Evolutionary conservation across 2,329 filamentous ascomycete genomes (phyloP).

Genomic region (Bipolaris zeicola): DNA sequence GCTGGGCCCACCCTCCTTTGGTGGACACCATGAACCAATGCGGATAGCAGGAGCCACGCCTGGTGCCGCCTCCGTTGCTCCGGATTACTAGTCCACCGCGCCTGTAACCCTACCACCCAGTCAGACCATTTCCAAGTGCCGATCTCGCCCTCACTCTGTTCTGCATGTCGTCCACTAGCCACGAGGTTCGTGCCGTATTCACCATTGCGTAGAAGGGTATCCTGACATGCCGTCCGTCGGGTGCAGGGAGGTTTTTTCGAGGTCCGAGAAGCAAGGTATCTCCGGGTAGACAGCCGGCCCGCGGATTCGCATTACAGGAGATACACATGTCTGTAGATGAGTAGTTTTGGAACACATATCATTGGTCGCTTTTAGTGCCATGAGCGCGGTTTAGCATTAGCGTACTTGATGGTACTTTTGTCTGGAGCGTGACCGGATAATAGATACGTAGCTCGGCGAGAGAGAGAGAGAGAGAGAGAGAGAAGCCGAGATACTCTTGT

Average conservation of each 20-base stretch:
- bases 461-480: too few relatives aligned
- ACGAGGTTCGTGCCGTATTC: neutral
- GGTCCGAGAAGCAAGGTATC: neutral
- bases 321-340: neutral
- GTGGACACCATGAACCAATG: slow-evolving; percentile 24
- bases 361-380: neutral
- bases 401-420: too few relatives aligned
- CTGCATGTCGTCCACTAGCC: neutral
- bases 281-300: slow-evolving; percentile 4
- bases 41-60: slow-evolving; percentile 19
- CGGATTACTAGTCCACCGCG: slow-evolving; percentile 28
- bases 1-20: slow-evolving; percentile 33
- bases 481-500: too few relatives aligned
- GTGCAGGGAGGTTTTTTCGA: slow-evolving; percentile 7
- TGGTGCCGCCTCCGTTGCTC: slow-evolving; percentile 32
- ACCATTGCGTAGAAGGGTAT: neutral
- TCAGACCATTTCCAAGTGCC: slow-evolving; percentile 11
- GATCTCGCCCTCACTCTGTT: slow-evolving; percentile 7
- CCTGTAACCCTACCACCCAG: slow-evolving; percentile 22
- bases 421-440: too few relatives aligned
- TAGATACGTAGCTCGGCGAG: too few relatives aligned
- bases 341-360: neutral
- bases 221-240: neutral
- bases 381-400: neutral
- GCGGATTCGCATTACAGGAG: neutral